phyloP scores from a whole-genome alignment of 192 early-diverging fungal species.

The Mortierella hygrophila region DNA sequence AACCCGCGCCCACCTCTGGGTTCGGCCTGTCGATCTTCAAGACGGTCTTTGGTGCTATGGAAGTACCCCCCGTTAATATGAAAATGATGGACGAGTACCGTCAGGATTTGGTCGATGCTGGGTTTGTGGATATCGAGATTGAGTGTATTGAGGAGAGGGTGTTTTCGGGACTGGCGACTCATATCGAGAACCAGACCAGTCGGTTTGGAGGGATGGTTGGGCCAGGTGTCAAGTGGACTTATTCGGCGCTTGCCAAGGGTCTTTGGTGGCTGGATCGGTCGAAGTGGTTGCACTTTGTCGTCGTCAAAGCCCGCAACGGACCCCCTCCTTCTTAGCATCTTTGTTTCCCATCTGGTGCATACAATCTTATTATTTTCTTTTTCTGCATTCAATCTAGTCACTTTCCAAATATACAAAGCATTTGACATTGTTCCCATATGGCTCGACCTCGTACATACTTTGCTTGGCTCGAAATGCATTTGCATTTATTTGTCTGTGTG shows the following conservation, averaged over 20 bases:
- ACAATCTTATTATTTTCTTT: no score
- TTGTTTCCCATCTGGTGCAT: no score
- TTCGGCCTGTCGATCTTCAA: slow-evolving; percentile 37
- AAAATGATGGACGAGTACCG: slow-evolving; percentile 55
- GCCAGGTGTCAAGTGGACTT: slow-evolving; percentile 50
- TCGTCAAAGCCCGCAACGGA: slow-evolving; percentile 43
- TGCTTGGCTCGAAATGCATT: not conserved
- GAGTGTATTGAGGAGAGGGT: slow-evolving; percentile 49
- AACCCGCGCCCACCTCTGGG: slow-evolving; percentile 20
- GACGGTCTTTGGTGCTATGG: slow-evolving; percentile 26
- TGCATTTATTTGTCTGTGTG: not conserved
- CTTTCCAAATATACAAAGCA: no score
- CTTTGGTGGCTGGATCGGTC: slow-evolving; percentile 32
- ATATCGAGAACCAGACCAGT: slow-evolving; percentile 34
- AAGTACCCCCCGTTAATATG: slow-evolving; percentile 58
- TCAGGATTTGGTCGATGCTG: slow-evolving; percentile 45
- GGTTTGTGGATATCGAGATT: slow-evolving; percentile 58
- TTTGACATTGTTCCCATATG: no score
- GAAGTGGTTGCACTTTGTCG: slow-evolving; percentile 25
- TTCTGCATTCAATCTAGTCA: no score
- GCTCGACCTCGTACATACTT: no score
- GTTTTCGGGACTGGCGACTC: slow-evolving; percentile 58
- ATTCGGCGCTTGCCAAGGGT: slow-evolving; percentile 28
- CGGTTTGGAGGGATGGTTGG: slow-evolving; percentile 42
- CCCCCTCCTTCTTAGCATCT: not conserved